Percentiles rank a stretch among this genome's conserved stretches.
Conservation (phyloP, 352 stramenopile genomes). For the Aphanomyces euteiches region DNA sequence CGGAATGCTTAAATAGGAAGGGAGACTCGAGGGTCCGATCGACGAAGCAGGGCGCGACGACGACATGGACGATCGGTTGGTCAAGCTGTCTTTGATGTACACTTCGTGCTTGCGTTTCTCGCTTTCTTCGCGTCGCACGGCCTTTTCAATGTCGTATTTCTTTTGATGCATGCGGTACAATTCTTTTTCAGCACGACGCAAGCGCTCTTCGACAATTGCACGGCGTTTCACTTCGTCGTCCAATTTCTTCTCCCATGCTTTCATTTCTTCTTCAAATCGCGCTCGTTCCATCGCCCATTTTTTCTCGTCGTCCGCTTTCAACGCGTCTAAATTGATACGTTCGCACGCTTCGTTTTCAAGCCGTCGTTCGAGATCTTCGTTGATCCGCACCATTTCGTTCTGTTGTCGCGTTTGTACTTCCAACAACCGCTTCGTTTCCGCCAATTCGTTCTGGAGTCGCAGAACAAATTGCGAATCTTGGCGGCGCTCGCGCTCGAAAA, state of each 20-base stretch:
- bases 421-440: slow-evolving; percentile 78
- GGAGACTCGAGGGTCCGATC: slow-evolving; percentile 34
- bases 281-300: slow-evolving; percentile 65
- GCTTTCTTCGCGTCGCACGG: slow-evolving; percentile 74
- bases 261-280: slow-evolving; percentile 54
- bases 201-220: slow-evolving; percentile 67
- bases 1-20: slow-evolving; percentile 48
- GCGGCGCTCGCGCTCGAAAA: slow-evolving; percentile 84
- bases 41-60: slow-evolving; percentile 37
- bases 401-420: slow-evolving; percentile 74
- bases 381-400: slow-evolving; percentile 85
- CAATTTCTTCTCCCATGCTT: slow-evolving; percentile 66
- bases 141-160: slow-evolving; percentile 86
- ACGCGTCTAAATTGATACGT: slow-evolving; percentile 73
- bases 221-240: slow-evolving; percentile 71
- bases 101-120: slow-evolving; percentile 84
- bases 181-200: slow-evolving; percentile 80
- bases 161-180: slow-evolving; percentile 88
- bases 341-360: slow-evolving; percentile 80
- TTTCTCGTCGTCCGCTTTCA: slow-evolving; percentile 81
- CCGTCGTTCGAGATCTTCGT: slow-evolving; percentile 79
- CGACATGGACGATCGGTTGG: slow-evolving; percentile 31
- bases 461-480: slow-evolving; percentile 82
- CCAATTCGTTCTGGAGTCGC: slow-evolving; percentile 77
- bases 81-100: slow-evolving; percentile 71